A percentile compares a stretch with the other conserved stretches of the same genome.
These are phyloP conservation scores for Leccinum disarticulatum DNA, from an alignment of 768 basidiomycete species.

Conservation along the genomic window DNA sequence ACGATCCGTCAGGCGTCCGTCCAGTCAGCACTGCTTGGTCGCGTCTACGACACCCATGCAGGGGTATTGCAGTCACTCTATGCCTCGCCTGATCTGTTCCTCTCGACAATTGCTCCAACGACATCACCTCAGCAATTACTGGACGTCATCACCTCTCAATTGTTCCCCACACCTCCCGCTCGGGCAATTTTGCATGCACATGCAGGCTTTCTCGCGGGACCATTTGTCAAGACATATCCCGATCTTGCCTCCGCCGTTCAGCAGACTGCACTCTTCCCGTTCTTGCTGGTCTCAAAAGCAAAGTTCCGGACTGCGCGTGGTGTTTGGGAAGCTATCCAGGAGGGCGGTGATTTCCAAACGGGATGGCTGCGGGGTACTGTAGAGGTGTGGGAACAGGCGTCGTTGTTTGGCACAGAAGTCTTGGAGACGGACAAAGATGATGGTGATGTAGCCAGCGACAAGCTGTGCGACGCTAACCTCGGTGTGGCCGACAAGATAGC, in stretches of 20 bases:
- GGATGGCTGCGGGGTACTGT: slow-evolving; percentile 58
- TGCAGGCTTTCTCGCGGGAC: slow-evolving; percentile 51
- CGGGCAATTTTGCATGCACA: slow-evolving; percentile 56
- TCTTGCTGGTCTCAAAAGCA: slow-evolving; percentile 71
- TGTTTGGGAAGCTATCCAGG: slow-evolving; percentile 73
- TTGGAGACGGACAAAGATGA: slow-evolving; percentile 33
- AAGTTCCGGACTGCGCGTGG: slow-evolving; percentile 61
- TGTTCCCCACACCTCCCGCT: slow-evolving; percentile 42
- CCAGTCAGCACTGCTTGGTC: slow-evolving; percentile 62
- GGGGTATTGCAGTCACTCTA: slow-evolving; percentile 71
- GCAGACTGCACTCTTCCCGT: slow-evolving; percentile 64
- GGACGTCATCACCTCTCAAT: slow-evolving; percentile 25
- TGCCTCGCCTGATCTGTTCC: slow-evolving; percentile 43
- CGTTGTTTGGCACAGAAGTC: slow-evolving; percentile 28
- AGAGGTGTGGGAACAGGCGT: slow-evolving; percentile 37
- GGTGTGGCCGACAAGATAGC: slow-evolving; percentile 62
- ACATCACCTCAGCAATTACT: slow-evolving; percentile 25
- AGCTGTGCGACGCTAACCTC: slow-evolving; percentile 53
- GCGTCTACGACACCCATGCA: slow-evolving; percentile 63
- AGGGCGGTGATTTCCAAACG: slow-evolving; percentile 28
- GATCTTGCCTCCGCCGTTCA: slow-evolving; percentile 38
- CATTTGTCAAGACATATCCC: slow-evolving; percentile 39
- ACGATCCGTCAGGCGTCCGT: slow-evolving; percentile 47
- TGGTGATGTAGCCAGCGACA: slow-evolving; percentile 36
- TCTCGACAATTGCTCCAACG: slow-evolving; percentile 33